Conservation (phyloP, 805 yeast species). For the Candida sonorensis region DNA sequence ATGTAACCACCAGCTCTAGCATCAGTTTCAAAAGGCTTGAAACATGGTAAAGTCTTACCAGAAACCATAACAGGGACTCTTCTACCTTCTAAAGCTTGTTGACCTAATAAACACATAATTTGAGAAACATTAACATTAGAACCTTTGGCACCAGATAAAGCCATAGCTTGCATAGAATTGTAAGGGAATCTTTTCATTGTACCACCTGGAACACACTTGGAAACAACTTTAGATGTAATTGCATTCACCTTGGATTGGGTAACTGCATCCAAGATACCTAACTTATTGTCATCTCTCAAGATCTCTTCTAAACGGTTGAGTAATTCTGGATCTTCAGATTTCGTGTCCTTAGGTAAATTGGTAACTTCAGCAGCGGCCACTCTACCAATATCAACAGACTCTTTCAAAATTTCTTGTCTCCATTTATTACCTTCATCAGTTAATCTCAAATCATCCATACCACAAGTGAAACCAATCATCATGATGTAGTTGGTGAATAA, state of each 20-base stretch:
- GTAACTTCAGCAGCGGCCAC: conserved; percentile 94
- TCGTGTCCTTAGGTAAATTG: conserved; percentile 53
- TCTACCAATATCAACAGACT: conserved; percentile 78
- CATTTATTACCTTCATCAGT: conserved; percentile 86
- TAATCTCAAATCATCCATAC: conserved; percentile 97
- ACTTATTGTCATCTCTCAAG: conserved; percentile 84
- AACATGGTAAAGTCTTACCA: conserved; percentile 95
- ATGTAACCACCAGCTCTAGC: conserved; percentile 99
- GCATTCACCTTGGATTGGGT: conserved; percentile 88
- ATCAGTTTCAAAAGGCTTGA: conserved; percentile 93
- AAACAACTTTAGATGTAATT: conserved; percentile 90
- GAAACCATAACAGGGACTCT: conserved; percentile 99
- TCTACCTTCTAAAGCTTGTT: conserved; percentile 98
- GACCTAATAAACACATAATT: conserved; percentile 98
- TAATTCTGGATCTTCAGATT: conserved; percentile 61
- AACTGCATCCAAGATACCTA: conserved; percentile 92
- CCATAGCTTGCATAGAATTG: conserved; percentile 98
- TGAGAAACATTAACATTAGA: conserved; percentile 97
- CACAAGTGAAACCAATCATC: conserved; percentile 94
- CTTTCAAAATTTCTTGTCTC: conserved; percentile 77
- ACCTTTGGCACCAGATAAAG: conserved; percentile 98
- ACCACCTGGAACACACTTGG: conserved; percentile 92
- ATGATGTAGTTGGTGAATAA: conserved; percentile 90
- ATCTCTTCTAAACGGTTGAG: conserved; percentile 88
- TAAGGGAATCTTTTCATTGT: conserved; percentile 93